Evolutionary conservation across 2,329 filamentous ascomycete species (phyloP).

Genomic region (Leptographium galeiforme): DNA sequence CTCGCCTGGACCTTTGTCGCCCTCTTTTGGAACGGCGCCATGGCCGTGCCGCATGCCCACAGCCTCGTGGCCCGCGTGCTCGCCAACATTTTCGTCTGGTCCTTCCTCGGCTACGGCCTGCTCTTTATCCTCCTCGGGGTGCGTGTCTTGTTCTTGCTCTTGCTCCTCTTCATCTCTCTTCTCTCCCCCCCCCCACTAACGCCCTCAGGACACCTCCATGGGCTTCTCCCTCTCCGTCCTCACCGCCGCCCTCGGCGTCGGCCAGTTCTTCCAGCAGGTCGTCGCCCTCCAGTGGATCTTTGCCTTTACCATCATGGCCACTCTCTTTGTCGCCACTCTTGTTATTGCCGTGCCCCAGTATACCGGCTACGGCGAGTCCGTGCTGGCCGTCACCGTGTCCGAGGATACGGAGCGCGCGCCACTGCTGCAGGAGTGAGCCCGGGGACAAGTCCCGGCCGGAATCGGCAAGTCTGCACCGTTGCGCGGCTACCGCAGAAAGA

Average conservation of each 20-base stretch:
- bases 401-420: slow-evolving; percentile 47
- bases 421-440: slow-evolving; percentile 34
- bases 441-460: too few species aligned
- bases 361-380: slow-evolving; percentile 37
- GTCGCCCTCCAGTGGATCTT: slow-evolving; percentile 89
- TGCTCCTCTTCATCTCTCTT: not conserved
- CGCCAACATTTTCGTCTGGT: slow-evolving; percentile 82
- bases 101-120: slow-evolving; percentile 59
- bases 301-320: slow-evolving; percentile 66
- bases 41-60: slow-evolving; percentile 58
- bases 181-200: not conserved
- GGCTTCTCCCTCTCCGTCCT: slow-evolving; percentile 67
- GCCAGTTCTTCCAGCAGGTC: slow-evolving; percentile 59
- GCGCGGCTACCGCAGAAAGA: too few species aligned
- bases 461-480: too few species aligned
- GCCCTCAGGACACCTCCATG: slow-evolving; percentile 52
- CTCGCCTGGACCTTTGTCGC: slow-evolving; percentile 78
- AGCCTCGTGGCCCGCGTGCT: slow-evolving; percentile 60
- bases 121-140: slow-evolving; percentile 65
- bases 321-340: slow-evolving; percentile 58
- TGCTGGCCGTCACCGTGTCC: slow-evolving; percentile 4
- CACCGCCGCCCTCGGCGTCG: slow-evolving; percentile 60
- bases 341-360: slow-evolving; percentile 51
- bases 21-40: slow-evolving; percentile 79
- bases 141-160: slow-evolving; percentile 11